Evolutionary conservation across 2,329 filamentous ascomycete genomes (phyloP), one percentile per base, ranked within the genome.

Genomic region (Diaporthe capsici): DNA sequence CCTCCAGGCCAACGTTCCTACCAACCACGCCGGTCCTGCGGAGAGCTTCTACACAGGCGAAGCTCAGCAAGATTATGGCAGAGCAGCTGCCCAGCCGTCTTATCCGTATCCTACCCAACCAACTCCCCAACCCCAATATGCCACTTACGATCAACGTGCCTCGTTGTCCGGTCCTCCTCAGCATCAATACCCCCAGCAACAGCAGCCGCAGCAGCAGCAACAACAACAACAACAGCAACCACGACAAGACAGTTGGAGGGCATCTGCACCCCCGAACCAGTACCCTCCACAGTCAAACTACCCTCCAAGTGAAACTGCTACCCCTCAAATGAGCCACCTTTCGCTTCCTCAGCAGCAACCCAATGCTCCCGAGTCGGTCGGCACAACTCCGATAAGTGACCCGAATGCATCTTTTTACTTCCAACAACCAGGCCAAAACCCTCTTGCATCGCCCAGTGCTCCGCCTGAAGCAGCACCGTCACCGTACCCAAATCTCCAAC

Each of bases 21-120:
- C 80, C 60, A 84, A 85, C 28, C 71, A 72, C 77, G 83, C 86
- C 37, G 87, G 88, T 15, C 90, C 89, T 1, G 92, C 92, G 13
- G 96, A 98, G 82, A 96, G 88, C 83, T 98, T 94, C 83, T 98
- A 98, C 83, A 94, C 92, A 20, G 91, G 91, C 49, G 93, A 92
- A 79, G 86, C 90, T 57, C 86, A 82, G 57, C 81, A 83, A 20
- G 85, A 86, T 51, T 88, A 89, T 84, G 68, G 83, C 84, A 78
- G 87, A 83, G 85, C 88, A 12, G 81, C 87, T 7, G 89, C 86
- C 61, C 86, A 88, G 15, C 89, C 90, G 71, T 86, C 88, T 51
- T 92, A 92, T 77, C 83, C 83, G n/a, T 86, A 86, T 51, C 86
- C 86, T 72, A 83, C 85, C 74, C 87, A 87, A 71, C 84, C 87